These are phyloP conservation scores for Aspergillus sp. DNA, from an alignment of 2,329 filamentous ascomycete species.

Conservation along the genomic window DNA sequence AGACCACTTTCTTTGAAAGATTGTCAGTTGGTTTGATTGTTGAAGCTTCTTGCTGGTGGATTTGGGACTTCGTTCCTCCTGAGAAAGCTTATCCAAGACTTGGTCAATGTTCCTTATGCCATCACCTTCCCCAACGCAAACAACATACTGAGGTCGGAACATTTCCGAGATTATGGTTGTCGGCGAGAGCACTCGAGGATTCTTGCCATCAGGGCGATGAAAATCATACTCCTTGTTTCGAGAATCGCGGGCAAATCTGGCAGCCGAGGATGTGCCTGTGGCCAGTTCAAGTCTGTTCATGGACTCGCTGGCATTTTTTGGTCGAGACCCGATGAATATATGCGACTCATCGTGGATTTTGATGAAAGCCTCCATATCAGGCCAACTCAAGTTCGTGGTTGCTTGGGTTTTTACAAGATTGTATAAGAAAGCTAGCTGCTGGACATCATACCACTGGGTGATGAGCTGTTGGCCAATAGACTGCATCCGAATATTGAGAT, in stretches of 20 bases:
- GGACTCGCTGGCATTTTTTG: conserved; percentile 25
- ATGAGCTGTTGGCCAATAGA: conserved; percentile 22
- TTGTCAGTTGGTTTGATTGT: conserved; percentile 3
- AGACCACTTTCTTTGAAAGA: conserved; percentile 16
- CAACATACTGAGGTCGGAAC: conserved; percentile 19
- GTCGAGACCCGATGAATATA: conserved; percentile 28
- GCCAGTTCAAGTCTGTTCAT: conserved; percentile 27
- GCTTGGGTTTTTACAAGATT: conserved; percentile 21
- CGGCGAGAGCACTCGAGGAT: conserved; percentile 19
- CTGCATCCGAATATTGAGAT: conserved; percentile 28
- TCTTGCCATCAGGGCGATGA: conserved; percentile 21
- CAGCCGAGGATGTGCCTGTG: conserved; percentile 23
- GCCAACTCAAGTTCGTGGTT: conserved; percentile 21
- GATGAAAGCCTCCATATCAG: conserved; percentile 29
- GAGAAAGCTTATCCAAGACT: conserved; percentile 19
- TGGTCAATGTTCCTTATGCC: conserved; percentile 12
- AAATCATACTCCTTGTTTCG: conserved; percentile 9
- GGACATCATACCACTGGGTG: conserved; percentile 27
- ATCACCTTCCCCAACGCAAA: conserved; percentile 6
- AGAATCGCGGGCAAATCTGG: conserved; percentile 27
- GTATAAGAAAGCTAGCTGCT: conserved; percentile 28
- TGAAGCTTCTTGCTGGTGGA: conserved; percentile 12
- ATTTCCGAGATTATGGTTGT: conserved; percentile 24
- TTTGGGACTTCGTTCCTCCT: conserved; percentile 6
- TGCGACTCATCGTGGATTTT: conserved; percentile 29